Base-by-base conservation (phyloP, 495 filamentous ascomycete species). In the Penicillium riverlandense region DNA sequence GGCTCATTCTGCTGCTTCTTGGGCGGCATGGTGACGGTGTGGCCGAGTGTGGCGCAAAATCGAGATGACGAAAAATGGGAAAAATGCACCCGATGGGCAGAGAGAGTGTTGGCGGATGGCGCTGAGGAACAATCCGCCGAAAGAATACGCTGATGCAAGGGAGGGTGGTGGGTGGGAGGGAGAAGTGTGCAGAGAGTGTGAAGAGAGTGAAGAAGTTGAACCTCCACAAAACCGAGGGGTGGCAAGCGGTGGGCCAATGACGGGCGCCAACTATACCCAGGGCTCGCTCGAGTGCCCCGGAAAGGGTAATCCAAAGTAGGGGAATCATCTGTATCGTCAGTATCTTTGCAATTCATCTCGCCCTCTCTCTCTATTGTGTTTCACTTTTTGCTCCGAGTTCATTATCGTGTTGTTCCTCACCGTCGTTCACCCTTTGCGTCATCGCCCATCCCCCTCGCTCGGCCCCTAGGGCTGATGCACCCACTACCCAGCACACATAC, bases 21-120 rank as follows among this genome's bases (percentile, higher is more conserved):
- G 48, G 92, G 92, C 63, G 94, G 82, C 92, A 97, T 98, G 62
- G 57, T 84, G 74, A 54, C 62, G 57, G 55, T 32, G 59, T 55
- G 43, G 47, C 38, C 38, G 39, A 38, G 52, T 42, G 43, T 41
- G 48, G 34, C 37, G 34, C 41, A 40, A 35, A 13, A 22, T 52
- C 22, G 27, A 31, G 45, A 40, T 47, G 49, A 44, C 38, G 35
- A 52, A 55, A 57, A 58, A 49, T 48, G 38, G 39, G 39, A 49
- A 29, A 49, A 46, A 50, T 51, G 59, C 53, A 54, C 56, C 43
- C 48, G 43, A 22, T 52, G 22, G 22, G 22, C 4, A 22, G 22
- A 22, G 22, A 3, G 22, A 22, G 22, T 22, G 22, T 22, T 22
- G 22, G 6, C 22, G 22, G 22, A 22, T 22, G 22, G 22, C 22